These are phyloP conservation scores for Juglanconis oblonga DNA, from an alignment of 2,329 filamentous ascomycete genomes.

Conservation along the genomic window DNA sequence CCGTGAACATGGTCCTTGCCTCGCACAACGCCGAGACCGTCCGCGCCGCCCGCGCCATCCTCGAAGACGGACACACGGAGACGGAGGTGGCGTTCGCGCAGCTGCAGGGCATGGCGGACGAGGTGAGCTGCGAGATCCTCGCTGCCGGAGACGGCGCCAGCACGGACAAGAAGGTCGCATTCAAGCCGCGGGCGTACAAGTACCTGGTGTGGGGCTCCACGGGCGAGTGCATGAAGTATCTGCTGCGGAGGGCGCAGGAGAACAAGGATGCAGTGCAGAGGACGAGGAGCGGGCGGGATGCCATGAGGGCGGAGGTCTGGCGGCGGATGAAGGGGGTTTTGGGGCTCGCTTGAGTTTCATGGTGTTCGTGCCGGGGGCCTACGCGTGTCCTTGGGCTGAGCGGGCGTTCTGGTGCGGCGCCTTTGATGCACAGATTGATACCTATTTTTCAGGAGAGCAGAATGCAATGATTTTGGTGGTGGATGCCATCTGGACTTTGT, in stretches of 20 bases:
- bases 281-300: constrained; percentile 59
- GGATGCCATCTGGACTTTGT: too few species aligned
- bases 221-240: constrained; percentile 82
- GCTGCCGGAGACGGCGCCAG: neutral
- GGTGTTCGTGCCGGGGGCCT: too few species aligned
- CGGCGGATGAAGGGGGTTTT: constrained; percentile 48
- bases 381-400: neutral
- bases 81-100: constrained; percentile 66
- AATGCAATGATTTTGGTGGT: too few species aligned
- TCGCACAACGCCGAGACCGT: constrained; percentile 80
- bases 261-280: constrained; percentile 68
- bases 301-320: constrained; percentile 60
- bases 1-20: constrained; percentile 67
- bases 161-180: constrained; percentile 9
- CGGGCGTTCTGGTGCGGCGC: neutral
- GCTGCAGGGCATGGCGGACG: constrained; percentile 93
- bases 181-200: constrained; percentile 51
- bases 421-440: too few species aligned
- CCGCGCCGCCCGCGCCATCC: constrained; percentile 49
- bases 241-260: constrained; percentile 69
- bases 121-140: constrained; percentile 69
- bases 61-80: constrained; percentile 37
- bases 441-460: too few species aligned
- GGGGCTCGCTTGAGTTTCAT: constrained; percentile 30
- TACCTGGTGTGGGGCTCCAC: constrained; percentile 69